phyloP scores from a whole-genome alignment of 106 monocot species.

The Amphibolis antarctica region DNA sequence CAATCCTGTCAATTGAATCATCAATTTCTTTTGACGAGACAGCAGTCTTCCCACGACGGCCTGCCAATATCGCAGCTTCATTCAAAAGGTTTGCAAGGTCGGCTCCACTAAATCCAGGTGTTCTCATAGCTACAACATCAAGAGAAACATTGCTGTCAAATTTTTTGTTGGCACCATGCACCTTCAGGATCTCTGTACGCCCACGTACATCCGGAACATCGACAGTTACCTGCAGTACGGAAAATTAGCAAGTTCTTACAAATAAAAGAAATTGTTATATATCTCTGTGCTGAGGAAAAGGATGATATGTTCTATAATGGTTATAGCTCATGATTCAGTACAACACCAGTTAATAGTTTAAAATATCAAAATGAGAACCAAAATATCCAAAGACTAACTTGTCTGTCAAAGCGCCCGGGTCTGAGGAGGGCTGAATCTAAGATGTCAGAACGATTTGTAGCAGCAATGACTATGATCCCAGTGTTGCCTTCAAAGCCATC shows the following conservation, averaged over 20 bases:
- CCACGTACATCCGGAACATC: conserved; percentile 98
- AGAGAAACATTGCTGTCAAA: conserved; percentile 69
- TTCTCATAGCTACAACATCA: conserved; percentile 95
- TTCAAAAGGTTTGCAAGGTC: conserved; percentile 96
- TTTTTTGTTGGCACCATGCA: conserved; percentile 45
- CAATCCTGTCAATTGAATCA: conserved; percentile 96
- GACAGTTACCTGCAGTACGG: conserved; percentile 52
- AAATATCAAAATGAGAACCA: too few species aligned
- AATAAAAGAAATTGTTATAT: background rate
- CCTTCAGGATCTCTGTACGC: conserved; percentile 93
- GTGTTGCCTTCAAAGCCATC: conserved; percentile 98
- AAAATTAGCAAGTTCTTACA: background rate
- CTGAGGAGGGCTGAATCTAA: conserved; percentile 86
- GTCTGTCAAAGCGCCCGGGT: conserved; percentile 95
- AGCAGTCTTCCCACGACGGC: conserved; percentile 68
- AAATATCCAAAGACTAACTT: conserved; percentile 32
- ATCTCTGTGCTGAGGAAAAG: too few species aligned
- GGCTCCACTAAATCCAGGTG: conserved; percentile 98
- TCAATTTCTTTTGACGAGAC: conserved; percentile 96
- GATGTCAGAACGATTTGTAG: conserved; percentile 92
- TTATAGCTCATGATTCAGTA: background rate
- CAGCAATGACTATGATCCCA: conserved; percentile 83
- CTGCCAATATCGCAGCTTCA: conserved; percentile 95
- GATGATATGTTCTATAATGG: too few species aligned
- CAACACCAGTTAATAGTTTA: background rate